These are phyloP conservation scores for Aureobasidium sp. DNA, from an alignment of 2,329 filamentous ascomycete species.

Conservation along the genomic window DNA sequence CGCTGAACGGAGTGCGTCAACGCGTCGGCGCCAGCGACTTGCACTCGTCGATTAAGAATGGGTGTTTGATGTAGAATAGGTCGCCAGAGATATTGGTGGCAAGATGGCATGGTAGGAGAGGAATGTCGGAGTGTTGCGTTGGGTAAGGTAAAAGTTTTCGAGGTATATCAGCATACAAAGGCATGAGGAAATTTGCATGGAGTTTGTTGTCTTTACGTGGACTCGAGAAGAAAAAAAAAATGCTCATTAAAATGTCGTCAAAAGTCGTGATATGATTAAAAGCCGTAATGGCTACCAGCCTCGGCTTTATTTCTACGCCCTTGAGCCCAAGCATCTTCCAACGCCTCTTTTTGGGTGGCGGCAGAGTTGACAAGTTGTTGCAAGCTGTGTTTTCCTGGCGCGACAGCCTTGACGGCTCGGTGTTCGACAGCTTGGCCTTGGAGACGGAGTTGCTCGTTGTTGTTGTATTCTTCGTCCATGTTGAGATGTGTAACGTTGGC, in stretches of 20 bases:
- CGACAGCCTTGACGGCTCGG: constrained; percentile 66
- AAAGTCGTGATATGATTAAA: constrained; percentile 36
- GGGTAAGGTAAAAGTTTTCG: background rate
- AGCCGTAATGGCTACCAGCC: constrained; percentile 59
- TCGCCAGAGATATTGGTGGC: background rate
- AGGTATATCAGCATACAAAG: background rate
- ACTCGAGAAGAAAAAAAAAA: too few species aligned
- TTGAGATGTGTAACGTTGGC: constrained; percentile 79
- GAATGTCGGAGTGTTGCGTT: background rate
- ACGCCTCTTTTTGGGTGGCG: constrained; percentile 71
- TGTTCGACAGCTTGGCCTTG: constrained; percentile 62
- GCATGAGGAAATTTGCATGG: background rate
- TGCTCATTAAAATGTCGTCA: background rate
- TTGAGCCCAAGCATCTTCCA: constrained; percentile 86
- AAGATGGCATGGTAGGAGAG: background rate
- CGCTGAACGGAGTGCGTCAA: constrained; percentile 55
- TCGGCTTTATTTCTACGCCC: constrained; percentile 74
- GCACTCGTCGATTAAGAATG: constrained; percentile 62
- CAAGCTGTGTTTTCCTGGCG: constrained; percentile 55
- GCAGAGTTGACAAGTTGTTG: constrained; percentile 81
- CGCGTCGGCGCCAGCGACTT: constrained; percentile 60
- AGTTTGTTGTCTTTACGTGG: background rate
- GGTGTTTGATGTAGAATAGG: constrained; percentile 57
- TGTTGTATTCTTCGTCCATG: constrained; percentile 76
- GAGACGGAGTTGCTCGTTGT: constrained; percentile 71